These are phyloP conservation scores for Craterostigma plantagineum DNA, from an alignment of 257 asterid species.

Conservation along the genomic window DNA sequence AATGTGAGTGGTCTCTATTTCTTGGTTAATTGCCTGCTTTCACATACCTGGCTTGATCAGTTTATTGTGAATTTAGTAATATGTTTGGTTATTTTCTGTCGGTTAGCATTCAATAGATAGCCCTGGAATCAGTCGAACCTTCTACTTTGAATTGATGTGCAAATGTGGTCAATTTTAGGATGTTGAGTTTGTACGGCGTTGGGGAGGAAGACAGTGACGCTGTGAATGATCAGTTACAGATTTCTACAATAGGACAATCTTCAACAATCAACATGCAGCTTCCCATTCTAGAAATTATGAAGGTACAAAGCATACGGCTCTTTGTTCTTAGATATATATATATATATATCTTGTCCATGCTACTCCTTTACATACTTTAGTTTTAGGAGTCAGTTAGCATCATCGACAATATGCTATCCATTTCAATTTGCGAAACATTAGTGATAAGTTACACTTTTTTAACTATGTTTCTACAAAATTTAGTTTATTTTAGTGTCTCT, in stretches of 20 bases:
- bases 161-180: constrained; percentile 34
- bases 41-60: constrained; percentile 11
- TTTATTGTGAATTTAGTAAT: neutral
- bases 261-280: constrained; percentile 54
- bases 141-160: constrained; percentile 10
- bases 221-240: constrained; percentile 42
- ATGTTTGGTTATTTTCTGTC: neutral
- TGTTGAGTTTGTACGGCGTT: constrained; percentile 71
- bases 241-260: constrained; percentile 35
- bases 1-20: constrained; percentile 31
- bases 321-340: neutral
- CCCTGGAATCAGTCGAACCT: constrained; percentile 8
- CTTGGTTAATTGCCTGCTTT: neutral
- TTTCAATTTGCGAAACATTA: too few relatives aligned
- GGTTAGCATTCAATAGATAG: neutral
- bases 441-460: too few relatives aligned
- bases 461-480: too few relatives aligned
- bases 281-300: constrained; percentile 71
- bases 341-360: too few relatives aligned
- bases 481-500: too few relatives aligned
- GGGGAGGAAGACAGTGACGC: constrained; percentile 64
- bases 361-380: too few relatives aligned
- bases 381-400: too few relatives aligned
- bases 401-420: too few relatives aligned
- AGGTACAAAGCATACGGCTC: constrained; percentile 21